These are phyloP conservation scores for Podaxis rugospora DNA, from an alignment of 768 basidiomycete genomes.

Conservation along the genomic window DNA sequence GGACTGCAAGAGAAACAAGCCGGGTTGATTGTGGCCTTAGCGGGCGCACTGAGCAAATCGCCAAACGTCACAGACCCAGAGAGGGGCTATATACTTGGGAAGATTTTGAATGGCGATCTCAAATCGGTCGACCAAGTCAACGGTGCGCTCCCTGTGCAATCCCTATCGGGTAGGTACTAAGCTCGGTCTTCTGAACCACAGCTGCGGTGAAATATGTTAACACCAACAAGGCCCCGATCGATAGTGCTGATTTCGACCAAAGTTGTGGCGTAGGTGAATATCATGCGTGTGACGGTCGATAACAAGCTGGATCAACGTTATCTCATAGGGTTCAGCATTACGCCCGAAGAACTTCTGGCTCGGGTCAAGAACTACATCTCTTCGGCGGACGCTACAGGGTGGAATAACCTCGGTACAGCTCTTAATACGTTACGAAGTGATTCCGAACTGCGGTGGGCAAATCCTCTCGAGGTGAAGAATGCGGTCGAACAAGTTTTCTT, in stretches of 20 bases:
- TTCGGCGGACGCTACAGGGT: slow-evolving; percentile 55
- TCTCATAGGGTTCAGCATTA: slow-evolving; percentile 71
- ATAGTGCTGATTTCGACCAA: slow-evolving; percentile 68
- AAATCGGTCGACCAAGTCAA: slow-evolving; percentile 83
- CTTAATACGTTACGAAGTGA: slow-evolving; percentile 60
- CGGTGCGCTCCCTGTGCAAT: slow-evolving; percentile 46
- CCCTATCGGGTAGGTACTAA: not conserved
- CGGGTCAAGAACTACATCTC: slow-evolving; percentile 55
- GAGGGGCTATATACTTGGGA: slow-evolving; percentile 58
- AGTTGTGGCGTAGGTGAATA: slow-evolving; percentile 84
- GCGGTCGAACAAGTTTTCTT: slow-evolving; percentile 67
- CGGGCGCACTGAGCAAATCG: slow-evolving; percentile 56
- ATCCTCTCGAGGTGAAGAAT: slow-evolving; percentile 79
- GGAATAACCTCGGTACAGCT: slow-evolving; percentile 68
- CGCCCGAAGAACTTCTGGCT: slow-evolving; percentile 54
- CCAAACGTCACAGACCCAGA: slow-evolving; percentile 44
- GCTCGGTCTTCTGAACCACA: slow-evolving; percentile 20
- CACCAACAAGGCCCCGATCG: slow-evolving; percentile 51
- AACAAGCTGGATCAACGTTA: not conserved
- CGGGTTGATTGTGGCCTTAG: slow-evolving; percentile 61
- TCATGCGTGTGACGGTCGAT: not conserved
- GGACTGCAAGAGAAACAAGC: slow-evolving; percentile 77
- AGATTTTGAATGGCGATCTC: slow-evolving; percentile 67
- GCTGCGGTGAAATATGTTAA: slow-evolving; percentile 78
- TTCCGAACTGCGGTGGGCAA: slow-evolving; percentile 76